Evolutionary conservation across 176 grass and related monocot genomes (phyloP), one percentile per base, ranked within the genome.

Genomic region (Triticum urartu): DNA sequence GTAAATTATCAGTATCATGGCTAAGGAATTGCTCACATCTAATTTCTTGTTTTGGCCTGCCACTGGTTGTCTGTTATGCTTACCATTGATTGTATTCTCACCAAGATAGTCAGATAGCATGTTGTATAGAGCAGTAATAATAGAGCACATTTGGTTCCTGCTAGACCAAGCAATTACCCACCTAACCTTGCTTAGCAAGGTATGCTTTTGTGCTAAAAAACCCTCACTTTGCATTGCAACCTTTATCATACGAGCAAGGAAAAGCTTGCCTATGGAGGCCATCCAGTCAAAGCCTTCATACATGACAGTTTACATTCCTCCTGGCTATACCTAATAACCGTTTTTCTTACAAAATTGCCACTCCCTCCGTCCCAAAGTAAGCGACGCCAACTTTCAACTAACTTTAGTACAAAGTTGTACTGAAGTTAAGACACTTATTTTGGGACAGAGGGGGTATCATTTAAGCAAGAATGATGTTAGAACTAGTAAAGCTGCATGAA

Each of bases 11-110:
- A 48, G 54, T 42, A 24, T 65, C 13, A 54, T 56, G 50, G 11
- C 10, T 61, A 81, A 64, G 34, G 50, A 81, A 38, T 35, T 84
- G 26, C 22, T 72, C 56, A 59, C 34, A 84, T 74, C 75, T 73
- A 18, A 83, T 58, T 59, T 72, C 7, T 68, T 11, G 8, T 80
- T 73, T 83, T 84, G 5, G 26, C 48, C n/a, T 64, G 7, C 18
- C 4, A 34, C 7, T 66, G 48, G 0, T 74, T 5, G 13, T 72
- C 54, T 15, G 0, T 42, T 77, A 26, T 10, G 0, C 30, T 9
- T 72, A 25, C 33, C 22, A 20, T 86, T 70, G 58, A 9, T 54
- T 80, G 22, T 42, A 40, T 20, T 36, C 84, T 59, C 20, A 11
- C 61, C 62, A 8, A 42, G 33, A 59, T 34, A 25, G 59, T 79